phyloP scores from a whole-genome alignment of 2,329 filamentous ascomycete genomes.

The Fonsecaea pugnacius region DNA sequence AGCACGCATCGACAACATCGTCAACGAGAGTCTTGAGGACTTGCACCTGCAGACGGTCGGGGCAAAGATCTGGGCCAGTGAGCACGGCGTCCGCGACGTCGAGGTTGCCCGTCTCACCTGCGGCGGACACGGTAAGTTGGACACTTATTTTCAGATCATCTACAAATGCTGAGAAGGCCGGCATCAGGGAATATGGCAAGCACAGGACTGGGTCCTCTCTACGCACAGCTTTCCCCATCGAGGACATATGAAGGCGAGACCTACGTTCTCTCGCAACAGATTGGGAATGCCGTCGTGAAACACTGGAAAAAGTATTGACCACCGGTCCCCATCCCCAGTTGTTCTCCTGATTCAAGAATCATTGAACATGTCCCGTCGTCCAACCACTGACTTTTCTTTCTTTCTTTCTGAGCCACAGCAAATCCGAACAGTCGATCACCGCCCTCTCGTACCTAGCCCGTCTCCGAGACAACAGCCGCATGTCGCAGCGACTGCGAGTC shows the following conservation, averaged over 20 bases:
- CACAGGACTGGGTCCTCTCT: constrained; percentile 13
- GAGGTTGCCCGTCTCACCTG: constrained; percentile 35
- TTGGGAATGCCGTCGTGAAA: constrained; percentile 25
- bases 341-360: neutral
- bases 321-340: neutral
- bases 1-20: constrained; percentile 31
- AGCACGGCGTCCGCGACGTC: constrained; percentile 30
- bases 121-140: constrained; percentile 26
- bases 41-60: constrained; percentile 36
- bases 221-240: constrained; percentile 18
- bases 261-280: constrained; percentile 23
- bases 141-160: neutral
- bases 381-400: neutral
- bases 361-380: too few species aligned
- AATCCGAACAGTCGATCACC: constrained; percentile 32
- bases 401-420: constrained; percentile 4
- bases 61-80: constrained; percentile 35
- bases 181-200: constrained; percentile 15
- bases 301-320: constrained; percentile 29
- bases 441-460: constrained; percentile 33
- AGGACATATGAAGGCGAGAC: constrained; percentile 22
- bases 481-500: constrained; percentile 14
- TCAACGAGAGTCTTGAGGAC: constrained; percentile 32
- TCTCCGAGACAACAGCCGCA: constrained; percentile 21
- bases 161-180: neutral